Evolutionary conservation across 169 alveolate genomes (phyloP), one percentile per base, ranked within the genome.

Genomic region (Neospora caninum): DNA sequence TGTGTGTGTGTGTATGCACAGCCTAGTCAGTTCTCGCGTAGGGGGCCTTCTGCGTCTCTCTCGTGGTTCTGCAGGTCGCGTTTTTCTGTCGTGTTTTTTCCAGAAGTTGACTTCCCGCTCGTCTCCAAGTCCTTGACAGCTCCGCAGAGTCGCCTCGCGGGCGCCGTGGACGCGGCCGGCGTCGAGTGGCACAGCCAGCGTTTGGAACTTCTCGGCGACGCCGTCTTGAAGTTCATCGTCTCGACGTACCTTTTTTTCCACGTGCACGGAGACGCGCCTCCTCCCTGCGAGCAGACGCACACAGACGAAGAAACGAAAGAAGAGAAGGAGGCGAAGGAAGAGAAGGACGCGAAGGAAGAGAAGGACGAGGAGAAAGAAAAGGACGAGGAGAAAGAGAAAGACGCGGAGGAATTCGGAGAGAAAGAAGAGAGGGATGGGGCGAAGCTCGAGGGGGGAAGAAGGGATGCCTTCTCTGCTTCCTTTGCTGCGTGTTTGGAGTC

Each of bases 121-220:
- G 58, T 49, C 22, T 49, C 58, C 13, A 4, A 13, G 13, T 4
- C 58, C 13, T 13, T 49, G 58, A 49, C 58, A 49, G 58, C 58
- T 49, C 58, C 58, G 41, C 78, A 86, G 27, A 45, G 91, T 39
- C 91, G 91, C 41, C 78, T 27, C 9, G 39, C 39, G 2, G 91
- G 91, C 45, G 64, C 78, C 25, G 18, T 86, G 69, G 91, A 86
- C 78, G 13, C 34, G 39, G 91, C 39, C 27, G 91, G 91, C 64
- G 43, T 27, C 78, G 41, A 27, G 9, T 91, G 94, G 94, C 58
- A 64, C n/a, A 4, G 39, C 29, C 94, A 91, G 58, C 43, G 88
- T 41, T 82, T 91, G 39, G 94, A 91, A 41, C 43, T 91, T 69
- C 64, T 91, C 34, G 94, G 94, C 36, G 94, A 91, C 80, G 41